Percentiles rank a stretch among this genome's conserved stretches.
These are phyloP conservation scores for Daldinia bambusicola DNA, from an alignment of 495 filamentous ascomycete species.

Conservation along the genomic window DNA sequence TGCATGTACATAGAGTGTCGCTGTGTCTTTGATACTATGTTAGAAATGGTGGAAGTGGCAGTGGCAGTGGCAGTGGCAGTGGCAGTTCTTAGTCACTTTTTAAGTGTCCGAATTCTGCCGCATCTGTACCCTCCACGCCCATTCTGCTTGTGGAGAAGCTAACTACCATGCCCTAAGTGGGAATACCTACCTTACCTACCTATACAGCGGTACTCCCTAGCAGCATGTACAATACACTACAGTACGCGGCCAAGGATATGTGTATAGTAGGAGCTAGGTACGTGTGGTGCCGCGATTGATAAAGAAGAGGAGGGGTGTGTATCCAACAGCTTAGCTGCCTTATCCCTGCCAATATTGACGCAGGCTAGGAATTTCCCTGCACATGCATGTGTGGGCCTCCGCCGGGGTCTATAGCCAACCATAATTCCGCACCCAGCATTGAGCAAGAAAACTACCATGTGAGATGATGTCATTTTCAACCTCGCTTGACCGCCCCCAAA, in stretches of 20 bases:
- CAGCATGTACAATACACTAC: too few species aligned
- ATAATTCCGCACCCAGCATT: conserved; percentile 10
- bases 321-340: conserved; percentile 17
- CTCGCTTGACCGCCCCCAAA: conserved; percentile 46
- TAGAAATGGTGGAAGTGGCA: neutral
- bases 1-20: neutral
- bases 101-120: conserved; percentile 40
- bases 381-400: conserved; percentile 29
- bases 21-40: conserved; percentile 8
- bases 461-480: conserved; percentile 38
- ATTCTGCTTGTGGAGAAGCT: conserved; percentile 41
- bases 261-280: too few species aligned
- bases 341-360: conserved; percentile 43
- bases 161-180: conserved; percentile 12
- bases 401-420: conserved; percentile 23
- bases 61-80: neutral
- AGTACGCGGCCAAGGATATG: too few species aligned
- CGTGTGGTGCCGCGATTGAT: conserved; percentile 3
- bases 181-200: too few species aligned
- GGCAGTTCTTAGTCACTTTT: neutral
- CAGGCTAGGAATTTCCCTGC: conserved; percentile 40
- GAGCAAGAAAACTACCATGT: conserved; percentile 37
- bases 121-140: conserved; percentile 31
- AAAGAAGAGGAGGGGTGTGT: conserved; percentile 27
- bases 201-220: conserved; percentile 1